Evolutionary conservation across 2,329 filamentous ascomycete species (phyloP).

Genomic region (Pyrenophora teres): DNA sequence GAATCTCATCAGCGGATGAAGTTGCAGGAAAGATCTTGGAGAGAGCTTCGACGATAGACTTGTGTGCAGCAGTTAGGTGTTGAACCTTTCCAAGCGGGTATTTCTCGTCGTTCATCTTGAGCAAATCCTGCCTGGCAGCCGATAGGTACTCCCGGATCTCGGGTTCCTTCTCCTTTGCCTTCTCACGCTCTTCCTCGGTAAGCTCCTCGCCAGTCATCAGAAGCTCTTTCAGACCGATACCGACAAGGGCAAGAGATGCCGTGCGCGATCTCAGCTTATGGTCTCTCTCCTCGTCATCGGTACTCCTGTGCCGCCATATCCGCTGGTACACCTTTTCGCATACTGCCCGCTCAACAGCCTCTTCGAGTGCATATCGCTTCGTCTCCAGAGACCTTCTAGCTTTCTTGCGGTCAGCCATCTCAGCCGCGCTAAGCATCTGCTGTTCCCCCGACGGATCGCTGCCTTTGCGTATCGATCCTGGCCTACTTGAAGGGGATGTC

Average conservation of each 20-base stretch:
- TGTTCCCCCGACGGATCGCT: slow-evolving; percentile 58
- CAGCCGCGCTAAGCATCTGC: slow-evolving; percentile 88
- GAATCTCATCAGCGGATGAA: slow-evolving; percentile 94
- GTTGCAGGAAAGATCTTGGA: slow-evolving; percentile 68
- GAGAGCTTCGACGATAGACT: slow-evolving; percentile 88
- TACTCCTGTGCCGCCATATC: slow-evolving; percentile 89
- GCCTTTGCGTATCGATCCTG: slow-evolving; percentile 44
- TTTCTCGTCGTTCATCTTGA: slow-evolving; percentile 81
- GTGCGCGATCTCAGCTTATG: slow-evolving; percentile 94
- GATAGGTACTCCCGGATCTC: slow-evolving; percentile 76
- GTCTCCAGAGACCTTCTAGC: slow-evolving; percentile 77
- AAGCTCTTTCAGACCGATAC: slow-evolving; percentile 84
- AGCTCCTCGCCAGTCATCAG: slow-evolving; percentile 61
- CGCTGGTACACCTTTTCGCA: slow-evolving; percentile 82
- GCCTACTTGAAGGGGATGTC: slow-evolving; percentile 45
- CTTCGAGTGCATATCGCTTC: slow-evolving; percentile 78
- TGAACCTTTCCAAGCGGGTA: slow-evolving; percentile 92
- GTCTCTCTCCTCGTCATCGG: slow-evolving; percentile 92
- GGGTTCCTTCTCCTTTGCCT: slow-evolving; percentile 57
- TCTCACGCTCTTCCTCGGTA: slow-evolving; percentile 61
- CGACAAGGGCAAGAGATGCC: slow-evolving; percentile 85
- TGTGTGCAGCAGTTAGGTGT: slow-evolving; percentile 85
- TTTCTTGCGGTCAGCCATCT: slow-evolving; percentile 79
- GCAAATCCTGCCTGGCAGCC: slow-evolving; percentile 68
- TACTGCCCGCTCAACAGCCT: slow-evolving; percentile 84